Percentiles rank a stretch among this genome's conserved stretches.
These are phyloP conservation scores for Ophiostoma quercus DNA, from an alignment of 2,329 filamentous ascomycete genomes.

Conservation along the genomic window DNA sequence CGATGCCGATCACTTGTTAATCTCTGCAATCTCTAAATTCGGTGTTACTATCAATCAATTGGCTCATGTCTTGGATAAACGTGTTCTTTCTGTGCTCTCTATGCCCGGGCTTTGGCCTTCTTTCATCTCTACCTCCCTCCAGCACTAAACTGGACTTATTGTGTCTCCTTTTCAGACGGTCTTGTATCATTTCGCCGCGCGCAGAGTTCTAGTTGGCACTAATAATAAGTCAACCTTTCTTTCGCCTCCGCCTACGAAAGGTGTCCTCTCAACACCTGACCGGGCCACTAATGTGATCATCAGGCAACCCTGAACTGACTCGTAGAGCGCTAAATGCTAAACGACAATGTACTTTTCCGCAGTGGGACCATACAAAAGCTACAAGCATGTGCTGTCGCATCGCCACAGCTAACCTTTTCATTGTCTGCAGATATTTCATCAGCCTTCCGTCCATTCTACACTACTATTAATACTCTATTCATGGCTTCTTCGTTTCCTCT, in stretches of 20 bases:
- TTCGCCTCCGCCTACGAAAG: background rate
- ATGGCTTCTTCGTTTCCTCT: background rate
- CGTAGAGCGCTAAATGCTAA: background rate
- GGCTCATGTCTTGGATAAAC: background rate
- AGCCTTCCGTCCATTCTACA: background rate
- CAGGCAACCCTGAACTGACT: conserved; percentile 2
- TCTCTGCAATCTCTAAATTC: background rate
- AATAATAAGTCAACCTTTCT: background rate
- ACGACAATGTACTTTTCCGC: background rate
- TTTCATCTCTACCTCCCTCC: background rate
- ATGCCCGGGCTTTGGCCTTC: background rate
- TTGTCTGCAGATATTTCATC: background rate
- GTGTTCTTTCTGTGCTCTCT: background rate
- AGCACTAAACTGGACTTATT: background rate
- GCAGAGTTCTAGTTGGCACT: background rate
- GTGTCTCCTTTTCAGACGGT: background rate
- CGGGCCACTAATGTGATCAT: background rate
- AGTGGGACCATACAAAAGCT: background rate
- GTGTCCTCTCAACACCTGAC: background rate
- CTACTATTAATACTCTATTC: background rate
- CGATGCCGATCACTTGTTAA: conserved; percentile 8
- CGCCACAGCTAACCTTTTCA: background rate
- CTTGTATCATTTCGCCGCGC: background rate
- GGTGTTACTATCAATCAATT: background rate
- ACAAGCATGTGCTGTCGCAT: background rate